These are phyloP conservation scores for Colletotrichum tropicale DNA, from an alignment of 2,329 filamentous ascomycete species.

Conservation along the genomic window DNA sequence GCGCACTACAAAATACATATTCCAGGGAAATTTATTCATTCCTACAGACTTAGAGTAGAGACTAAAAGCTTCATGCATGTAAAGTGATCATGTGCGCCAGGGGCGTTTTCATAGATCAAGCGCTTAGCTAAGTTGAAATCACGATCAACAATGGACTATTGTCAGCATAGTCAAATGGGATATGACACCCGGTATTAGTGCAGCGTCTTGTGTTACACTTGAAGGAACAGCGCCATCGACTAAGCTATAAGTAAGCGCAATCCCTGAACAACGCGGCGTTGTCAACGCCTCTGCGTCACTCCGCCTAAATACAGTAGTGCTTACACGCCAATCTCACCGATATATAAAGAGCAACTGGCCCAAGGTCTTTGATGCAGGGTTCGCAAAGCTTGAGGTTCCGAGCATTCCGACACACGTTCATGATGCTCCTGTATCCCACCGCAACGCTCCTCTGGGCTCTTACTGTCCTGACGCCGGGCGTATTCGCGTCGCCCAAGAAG, in stretches of 20 bases:
- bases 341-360: background rate
- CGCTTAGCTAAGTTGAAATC: background rate
- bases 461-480: background rate
- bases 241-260: background rate
- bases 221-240: background rate
- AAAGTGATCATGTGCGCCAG: background rate
- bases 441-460: background rate
- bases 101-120: background rate
- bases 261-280: background rate
- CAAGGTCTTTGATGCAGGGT: background rate
- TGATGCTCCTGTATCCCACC: background rate
- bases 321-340: background rate
- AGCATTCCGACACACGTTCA: background rate
- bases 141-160: background rate
- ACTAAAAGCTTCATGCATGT: background rate
- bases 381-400: background rate
- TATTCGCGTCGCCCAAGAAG: background rate
- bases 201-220: background rate
- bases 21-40: background rate
- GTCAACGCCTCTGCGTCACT: background rate
- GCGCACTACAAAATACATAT: background rate
- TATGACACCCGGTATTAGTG: background rate
- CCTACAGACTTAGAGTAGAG: background rate
- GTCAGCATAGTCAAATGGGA: background rate
- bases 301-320: background rate